phyloP scores from a whole-genome alignment of 768 basidiomycete species.

The Collybia sordida region DNA sequence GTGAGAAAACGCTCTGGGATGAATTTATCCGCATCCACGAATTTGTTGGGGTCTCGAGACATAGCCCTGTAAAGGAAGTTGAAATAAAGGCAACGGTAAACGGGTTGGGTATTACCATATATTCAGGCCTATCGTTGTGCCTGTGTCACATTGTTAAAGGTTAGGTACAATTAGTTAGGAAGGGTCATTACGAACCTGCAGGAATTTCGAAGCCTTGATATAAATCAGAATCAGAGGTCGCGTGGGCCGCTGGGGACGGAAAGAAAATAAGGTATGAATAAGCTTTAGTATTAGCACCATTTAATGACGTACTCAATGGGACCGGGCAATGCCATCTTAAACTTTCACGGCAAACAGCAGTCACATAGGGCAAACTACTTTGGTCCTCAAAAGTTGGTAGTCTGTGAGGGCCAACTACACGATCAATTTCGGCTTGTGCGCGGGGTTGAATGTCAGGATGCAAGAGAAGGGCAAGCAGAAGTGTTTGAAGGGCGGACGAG shows the following conservation, averaged over 20 bases:
- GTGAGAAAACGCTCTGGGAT: conserved; percentile 38
- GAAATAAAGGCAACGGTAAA: background rate
- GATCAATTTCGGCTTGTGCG: conserved; percentile 32
- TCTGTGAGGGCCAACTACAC: conserved; percentile 24
- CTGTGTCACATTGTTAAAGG: too few relatives aligned
- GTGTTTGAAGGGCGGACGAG: conserved; percentile 10
- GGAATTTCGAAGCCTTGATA: conserved; percentile 16
- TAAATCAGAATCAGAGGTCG: conserved; percentile 4
- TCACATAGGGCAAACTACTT: conserved; percentile 25
- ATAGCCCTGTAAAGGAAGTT: conserved; percentile 17
- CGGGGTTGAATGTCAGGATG: conserved; percentile 25
- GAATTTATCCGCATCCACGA: conserved; percentile 24
- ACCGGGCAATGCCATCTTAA: conserved; percentile 26
- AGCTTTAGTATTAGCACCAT: background rate
- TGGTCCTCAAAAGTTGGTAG: conserved; percentile 29
- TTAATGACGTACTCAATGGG: conserved; percentile 21
- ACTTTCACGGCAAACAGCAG: conserved; percentile 28
- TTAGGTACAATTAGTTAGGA: background rate
- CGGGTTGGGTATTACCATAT: conserved; percentile 10
- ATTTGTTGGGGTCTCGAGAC: conserved; percentile 19
- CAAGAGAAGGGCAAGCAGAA: conserved; percentile 30
- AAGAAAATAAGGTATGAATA: background rate
- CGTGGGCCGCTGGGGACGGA: conserved; percentile 12
- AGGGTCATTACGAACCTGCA: conserved; percentile 10
- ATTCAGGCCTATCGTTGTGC: background rate